These are phyloP conservation scores for Acanthamoeba lugdunensis DNA, from an alignment of 208 protist species.

Conservation along the genomic window DNA sequence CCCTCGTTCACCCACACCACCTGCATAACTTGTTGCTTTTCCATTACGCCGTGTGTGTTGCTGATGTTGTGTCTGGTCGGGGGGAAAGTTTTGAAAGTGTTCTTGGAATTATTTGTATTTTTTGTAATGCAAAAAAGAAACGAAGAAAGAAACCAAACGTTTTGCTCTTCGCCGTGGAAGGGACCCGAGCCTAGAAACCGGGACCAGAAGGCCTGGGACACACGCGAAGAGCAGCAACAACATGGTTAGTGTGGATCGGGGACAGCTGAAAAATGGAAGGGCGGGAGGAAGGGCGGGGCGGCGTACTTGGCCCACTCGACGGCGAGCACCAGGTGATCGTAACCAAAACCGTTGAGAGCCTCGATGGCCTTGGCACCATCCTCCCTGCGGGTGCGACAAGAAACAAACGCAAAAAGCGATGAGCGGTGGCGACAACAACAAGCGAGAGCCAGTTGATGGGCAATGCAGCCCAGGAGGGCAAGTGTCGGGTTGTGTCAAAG, in stretches of 20 bases:
- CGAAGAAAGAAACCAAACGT: no score
- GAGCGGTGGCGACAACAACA: not conserved
- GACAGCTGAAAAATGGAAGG: no score
- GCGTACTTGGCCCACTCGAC: slow-evolving; percentile 82
- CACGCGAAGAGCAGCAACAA: no score
- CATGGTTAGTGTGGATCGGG: no score
- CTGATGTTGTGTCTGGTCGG: no score
- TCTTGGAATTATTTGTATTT: no score
- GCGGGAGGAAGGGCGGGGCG: not conserved
- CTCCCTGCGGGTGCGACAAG: not conserved
- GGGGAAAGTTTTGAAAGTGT: no score
- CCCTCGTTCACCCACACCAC: not conserved
- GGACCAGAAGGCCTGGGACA: not conserved
- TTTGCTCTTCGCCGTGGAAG: no score
- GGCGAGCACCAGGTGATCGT: slow-evolving; percentile 83
- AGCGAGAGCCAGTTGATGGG: not conserved
- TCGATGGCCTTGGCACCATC: slow-evolving; percentile 78
- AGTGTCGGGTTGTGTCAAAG: not conserved
- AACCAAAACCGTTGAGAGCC: slow-evolving; percentile 82
- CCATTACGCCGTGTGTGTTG: no score
- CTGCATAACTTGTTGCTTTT: not conserved
- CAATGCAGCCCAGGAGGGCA: not conserved
- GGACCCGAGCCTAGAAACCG: not conserved
- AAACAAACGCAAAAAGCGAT: not conserved
- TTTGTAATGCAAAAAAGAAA: no score